phyloP scores from a whole-genome alignment of 495 filamentous ascomycete genomes.

The Aspergillus saccharolyticus region DNA sequence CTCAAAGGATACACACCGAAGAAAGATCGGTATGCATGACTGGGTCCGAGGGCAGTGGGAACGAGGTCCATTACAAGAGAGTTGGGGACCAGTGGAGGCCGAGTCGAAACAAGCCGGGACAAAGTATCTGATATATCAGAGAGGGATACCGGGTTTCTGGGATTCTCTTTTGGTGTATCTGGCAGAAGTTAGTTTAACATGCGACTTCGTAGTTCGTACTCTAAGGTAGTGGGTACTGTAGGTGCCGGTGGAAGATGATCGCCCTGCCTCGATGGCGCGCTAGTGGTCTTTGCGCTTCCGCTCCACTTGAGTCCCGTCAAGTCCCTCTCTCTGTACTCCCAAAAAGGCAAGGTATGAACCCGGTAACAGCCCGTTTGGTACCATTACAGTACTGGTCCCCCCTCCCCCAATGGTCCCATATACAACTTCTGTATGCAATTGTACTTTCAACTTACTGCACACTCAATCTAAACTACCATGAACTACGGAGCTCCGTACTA shows the following conservation, averaged over 20 bases:
- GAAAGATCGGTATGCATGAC: constrained; percentile 3
- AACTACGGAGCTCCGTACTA: too few species aligned
- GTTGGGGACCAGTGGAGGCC: too few species aligned
- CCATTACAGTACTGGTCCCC: not conserved
- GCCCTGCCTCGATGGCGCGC: not conserved
- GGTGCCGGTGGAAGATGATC: not conserved
- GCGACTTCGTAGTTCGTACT: too few species aligned
- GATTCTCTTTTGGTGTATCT: not conserved
- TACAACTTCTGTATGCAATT: too few species aligned
- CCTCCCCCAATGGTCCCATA: too few species aligned
- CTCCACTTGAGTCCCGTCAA: not conserved
- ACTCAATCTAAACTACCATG: too few species aligned
- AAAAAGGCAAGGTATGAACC: not conserved
- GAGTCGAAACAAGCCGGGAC: not conserved
- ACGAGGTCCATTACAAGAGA: not conserved
- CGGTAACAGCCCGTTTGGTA: not conserved
- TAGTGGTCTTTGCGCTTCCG: not conserved
- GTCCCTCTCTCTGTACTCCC: not conserved
- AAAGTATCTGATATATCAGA: constrained; percentile 8
- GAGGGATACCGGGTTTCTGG: too few species aligned
- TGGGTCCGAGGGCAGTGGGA: not conserved
- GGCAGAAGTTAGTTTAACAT: not conserved
- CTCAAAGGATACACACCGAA: not conserved
- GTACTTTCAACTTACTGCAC: too few species aligned
- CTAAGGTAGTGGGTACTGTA: too few species aligned